These are phyloP conservation scores for Physaria fendleri DNA, from an alignment of 345 rosid species.

Conservation along the genomic window DNA sequence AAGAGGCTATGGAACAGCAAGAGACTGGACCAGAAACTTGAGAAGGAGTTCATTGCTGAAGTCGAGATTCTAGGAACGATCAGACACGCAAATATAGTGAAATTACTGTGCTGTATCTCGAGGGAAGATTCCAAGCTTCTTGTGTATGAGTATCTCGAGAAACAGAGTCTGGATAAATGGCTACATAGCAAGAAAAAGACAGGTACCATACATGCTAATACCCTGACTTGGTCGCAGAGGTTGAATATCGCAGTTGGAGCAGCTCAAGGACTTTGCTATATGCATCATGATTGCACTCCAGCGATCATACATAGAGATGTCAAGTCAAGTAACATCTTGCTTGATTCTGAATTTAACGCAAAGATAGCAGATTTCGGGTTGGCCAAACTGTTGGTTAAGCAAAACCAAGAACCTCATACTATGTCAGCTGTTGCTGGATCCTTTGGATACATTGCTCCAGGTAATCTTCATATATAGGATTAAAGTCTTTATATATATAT, in stretches of 20 bases:
- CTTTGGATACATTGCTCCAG: slow-evolving; percentile 85
- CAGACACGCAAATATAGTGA: slow-evolving; percentile 78
- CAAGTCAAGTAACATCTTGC: slow-evolving; percentile 79
- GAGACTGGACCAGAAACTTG: slow-evolving; percentile 47
- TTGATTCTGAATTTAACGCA: slow-evolving; percentile 70
- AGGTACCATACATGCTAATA: slow-evolving; percentile 1
- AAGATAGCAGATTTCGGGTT: slow-evolving; percentile 90
- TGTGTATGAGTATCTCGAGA: slow-evolving; percentile 89
- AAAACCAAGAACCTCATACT: slow-evolving; percentile 50
- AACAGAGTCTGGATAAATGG: slow-evolving; percentile 81
- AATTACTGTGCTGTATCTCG: slow-evolving; percentile 77
- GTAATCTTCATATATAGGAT: slow-evolving; percentile 27
- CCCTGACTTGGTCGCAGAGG: slow-evolving; percentile 60
- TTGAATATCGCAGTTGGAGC: slow-evolving; percentile 77
- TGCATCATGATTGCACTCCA: slow-evolving; percentile 78
- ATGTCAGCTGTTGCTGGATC: slow-evolving; percentile 93
- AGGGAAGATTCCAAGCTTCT: slow-evolving; percentile 80
- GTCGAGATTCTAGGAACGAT: slow-evolving; percentile 70
- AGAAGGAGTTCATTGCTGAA: slow-evolving; percentile 74
- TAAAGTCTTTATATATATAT: background rate
- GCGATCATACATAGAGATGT: slow-evolving; percentile 83
- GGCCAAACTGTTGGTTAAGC: slow-evolving; percentile 61
- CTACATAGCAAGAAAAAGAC: slow-evolving; percentile 52
- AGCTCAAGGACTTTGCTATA: slow-evolving; percentile 78
- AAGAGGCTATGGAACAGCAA: slow-evolving; percentile 66